Base-by-base conservation (phyloP, 2,329 filamentous ascomycete species). In the Plenodomus biglobosus region DNA sequence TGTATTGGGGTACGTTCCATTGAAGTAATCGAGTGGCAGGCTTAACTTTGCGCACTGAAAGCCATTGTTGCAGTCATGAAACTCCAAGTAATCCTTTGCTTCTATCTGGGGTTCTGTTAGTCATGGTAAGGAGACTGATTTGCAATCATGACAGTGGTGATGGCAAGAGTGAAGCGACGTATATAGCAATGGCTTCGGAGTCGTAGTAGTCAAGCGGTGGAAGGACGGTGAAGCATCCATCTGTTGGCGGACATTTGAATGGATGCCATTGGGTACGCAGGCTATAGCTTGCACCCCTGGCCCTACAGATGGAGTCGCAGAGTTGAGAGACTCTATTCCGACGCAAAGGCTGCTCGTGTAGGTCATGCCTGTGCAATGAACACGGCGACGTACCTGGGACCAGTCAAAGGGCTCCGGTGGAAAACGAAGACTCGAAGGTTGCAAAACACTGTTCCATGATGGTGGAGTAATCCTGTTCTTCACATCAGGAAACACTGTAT, bases 21-120 rank as follows among this genome's bases (percentile, higher is more conserved):
- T 71, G 59, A 70, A 71, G 51, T 70, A 70, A 49, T 72, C 69
- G 13, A 71, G 49, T 22, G 70, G 70, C 13, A 72, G 43, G 38
- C 65, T 62, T 16, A 72, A 45, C 49, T 66, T 70, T 13, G 70
- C 67, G 42, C 70, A 73, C 52, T 70, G 55, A 36, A 70, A 67
- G 8, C 42, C 52, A 38, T 54, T 50, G 46, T 60, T 68, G 48
- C 69, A 73, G 8, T 62, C 46, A 40, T 65, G 58, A 42, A 72
- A 72, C 17, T 63, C 46, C 4, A 72, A 46, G 15, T 61, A 20
- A 32, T 65, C 55, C 20, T 52, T 58, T 3, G 64, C 48, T 32
- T 52, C 42, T 34, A 68, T 62, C 65, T 70, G 47, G 19, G 36
- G 18, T 16, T 38, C 42, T 21, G 52, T 65, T 46, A 66, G 58